Evolutionary conservation across 345 rosid genomes (phyloP).

Genomic region (Brassica cretica): DNA sequence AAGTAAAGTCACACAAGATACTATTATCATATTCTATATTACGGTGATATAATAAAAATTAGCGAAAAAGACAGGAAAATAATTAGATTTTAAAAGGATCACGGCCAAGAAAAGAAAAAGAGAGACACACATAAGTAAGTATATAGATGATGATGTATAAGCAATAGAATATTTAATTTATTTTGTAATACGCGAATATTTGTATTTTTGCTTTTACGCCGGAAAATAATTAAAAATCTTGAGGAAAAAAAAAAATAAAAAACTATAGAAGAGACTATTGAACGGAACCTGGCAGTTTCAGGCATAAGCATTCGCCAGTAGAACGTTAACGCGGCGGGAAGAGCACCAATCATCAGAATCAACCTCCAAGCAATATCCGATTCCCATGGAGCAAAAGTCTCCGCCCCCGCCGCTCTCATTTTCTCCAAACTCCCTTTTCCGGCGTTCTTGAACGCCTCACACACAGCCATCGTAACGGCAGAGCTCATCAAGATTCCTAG

Average conservation of each 20-base stretch:
- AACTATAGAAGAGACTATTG: too few relatives aligned
- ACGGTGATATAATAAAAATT: background rate
- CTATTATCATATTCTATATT: background rate
- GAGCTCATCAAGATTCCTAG: conserved; percentile 65
- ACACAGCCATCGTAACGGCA: conserved; percentile 50
- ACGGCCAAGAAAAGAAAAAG: background rate
- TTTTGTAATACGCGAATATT: background rate
- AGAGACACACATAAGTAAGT: background rate
- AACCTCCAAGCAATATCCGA: conserved; percentile 74
- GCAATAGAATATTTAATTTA: background rate
- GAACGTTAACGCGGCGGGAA: conserved; percentile 63
- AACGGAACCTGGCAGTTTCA: too few relatives aligned
- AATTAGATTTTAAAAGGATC: background rate
- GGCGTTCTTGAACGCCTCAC: conserved; percentile 38
- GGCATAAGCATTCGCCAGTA: conserved; percentile 69
- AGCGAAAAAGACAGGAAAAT: background rate
- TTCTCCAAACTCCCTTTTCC: conserved; percentile 9
- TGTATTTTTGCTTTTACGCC: background rate
- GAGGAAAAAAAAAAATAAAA: too few relatives aligned
- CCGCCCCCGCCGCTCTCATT: background rate
- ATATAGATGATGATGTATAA: background rate
- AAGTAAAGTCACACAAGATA: conserved; percentile 34
- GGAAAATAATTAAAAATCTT: background rate
- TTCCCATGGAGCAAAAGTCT: conserved; percentile 43
- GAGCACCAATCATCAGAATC: conserved; percentile 55